phyloP scores from a whole-genome alignment of 768 basidiomycete genomes.

The Kockovaella imperatae region DNA sequence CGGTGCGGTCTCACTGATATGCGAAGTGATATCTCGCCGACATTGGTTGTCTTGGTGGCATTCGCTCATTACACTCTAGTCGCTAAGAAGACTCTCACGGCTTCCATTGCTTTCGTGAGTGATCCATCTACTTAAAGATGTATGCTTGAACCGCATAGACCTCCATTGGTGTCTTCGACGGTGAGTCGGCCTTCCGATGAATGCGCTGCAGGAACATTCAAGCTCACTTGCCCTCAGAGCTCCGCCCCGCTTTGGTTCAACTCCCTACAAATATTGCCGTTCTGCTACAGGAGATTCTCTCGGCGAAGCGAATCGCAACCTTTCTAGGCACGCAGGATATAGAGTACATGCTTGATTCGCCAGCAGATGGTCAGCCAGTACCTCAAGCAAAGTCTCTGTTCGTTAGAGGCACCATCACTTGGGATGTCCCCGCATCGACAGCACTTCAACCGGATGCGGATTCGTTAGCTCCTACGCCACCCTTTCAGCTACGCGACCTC shows the following conservation, averaged over 20 bases:
- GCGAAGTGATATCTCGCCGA: slow-evolving; percentile 16
- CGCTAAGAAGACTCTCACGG: slow-evolving; percentile 18
- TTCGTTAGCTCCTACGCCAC: neutral
- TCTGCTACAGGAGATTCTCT: slow-evolving; percentile 20
- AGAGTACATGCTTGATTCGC: slow-evolving; percentile 11
- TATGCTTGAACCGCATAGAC: slow-evolving; percentile 13
- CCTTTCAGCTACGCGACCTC: slow-evolving; percentile 26
- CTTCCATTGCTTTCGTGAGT: slow-evolving; percentile 35
- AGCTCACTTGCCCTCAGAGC: slow-evolving; percentile 6
- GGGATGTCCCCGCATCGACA: slow-evolving; percentile 5
- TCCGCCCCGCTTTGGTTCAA: slow-evolving; percentile 13
- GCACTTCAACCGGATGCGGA: neutral
- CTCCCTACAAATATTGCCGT: slow-evolving; percentile 16
- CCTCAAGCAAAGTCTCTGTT: slow-evolving; percentile 8
- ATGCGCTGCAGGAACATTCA: neutral
- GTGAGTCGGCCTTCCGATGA: slow-evolving; percentile 6
- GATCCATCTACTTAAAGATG: neutral
- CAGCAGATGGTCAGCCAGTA: neutral
- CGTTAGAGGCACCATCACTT: slow-evolving; percentile 14
- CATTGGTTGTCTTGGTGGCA: slow-evolving; percentile 22
- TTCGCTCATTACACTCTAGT: slow-evolving; percentile 38
- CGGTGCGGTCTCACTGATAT: neutral
- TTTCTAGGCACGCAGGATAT: slow-evolving; percentile 24
- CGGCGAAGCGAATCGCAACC: slow-evolving; percentile 20
- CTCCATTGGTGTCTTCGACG: slow-evolving; percentile 31